Conservation (phyloP, 768 basidiomycete genomes). For the Coprinopsis cinerea region DNA sequence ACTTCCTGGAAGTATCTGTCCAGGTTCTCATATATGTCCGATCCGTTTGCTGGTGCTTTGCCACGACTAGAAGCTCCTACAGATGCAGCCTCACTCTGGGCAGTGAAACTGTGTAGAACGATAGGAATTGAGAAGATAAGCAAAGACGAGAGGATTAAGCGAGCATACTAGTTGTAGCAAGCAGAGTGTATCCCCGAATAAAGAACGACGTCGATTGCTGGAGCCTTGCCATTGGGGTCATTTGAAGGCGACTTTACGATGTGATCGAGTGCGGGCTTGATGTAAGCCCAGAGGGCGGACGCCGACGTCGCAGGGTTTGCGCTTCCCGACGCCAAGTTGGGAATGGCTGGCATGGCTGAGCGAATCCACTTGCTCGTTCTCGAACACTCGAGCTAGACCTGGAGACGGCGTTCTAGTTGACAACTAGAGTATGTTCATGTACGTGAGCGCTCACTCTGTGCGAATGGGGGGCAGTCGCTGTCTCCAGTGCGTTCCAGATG, state of each 20-base stretch:
- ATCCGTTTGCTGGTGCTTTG: constrained; percentile 36
- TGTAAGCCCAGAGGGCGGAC: constrained; percentile 67
- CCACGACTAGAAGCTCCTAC: constrained; percentile 7
- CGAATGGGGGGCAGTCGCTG: too few species aligned
- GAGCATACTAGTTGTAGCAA: constrained; percentile 65
- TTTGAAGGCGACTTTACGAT: constrained; percentile 68
- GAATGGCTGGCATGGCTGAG: constrained; percentile 28
- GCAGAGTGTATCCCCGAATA: constrained; percentile 78
- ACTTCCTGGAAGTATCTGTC: constrained; percentile 65
- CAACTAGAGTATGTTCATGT: background rate
- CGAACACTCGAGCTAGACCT: too few species aligned
- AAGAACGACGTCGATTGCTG: constrained; percentile 63
- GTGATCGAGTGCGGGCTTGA: constrained; percentile 70
- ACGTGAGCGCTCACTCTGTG: too few species aligned
- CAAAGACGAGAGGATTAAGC: constrained; percentile 11
- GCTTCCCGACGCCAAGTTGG: constrained; percentile 55
- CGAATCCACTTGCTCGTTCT: too few species aligned
- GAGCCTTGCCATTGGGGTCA: constrained; percentile 50
- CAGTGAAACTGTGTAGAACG: constrained; percentile 36
- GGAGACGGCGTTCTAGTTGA: too few species aligned
- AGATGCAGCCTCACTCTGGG: constrained; percentile 46
- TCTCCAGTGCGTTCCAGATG: too few species aligned
- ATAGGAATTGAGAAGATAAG: constrained; percentile 1
- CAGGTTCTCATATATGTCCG: constrained; percentile 67
- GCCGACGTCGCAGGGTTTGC: constrained; percentile 72